Evolutionary conservation across 225 moss, liverwort and hornwort genomes (phyloP).

Genomic region (Straminergon stramineum): DNA sequence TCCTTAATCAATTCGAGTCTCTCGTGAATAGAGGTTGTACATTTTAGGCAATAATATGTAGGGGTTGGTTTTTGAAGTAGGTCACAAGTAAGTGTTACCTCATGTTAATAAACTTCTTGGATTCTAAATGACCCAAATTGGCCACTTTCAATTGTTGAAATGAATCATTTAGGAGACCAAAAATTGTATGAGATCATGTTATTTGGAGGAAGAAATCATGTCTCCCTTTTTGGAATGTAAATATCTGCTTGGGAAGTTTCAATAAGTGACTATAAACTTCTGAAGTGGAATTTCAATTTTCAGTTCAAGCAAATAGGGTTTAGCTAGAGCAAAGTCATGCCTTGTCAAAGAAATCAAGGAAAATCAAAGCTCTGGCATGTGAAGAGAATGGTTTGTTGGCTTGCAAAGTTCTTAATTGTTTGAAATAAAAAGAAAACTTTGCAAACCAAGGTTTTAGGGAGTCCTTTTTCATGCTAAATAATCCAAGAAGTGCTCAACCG

Average conservation of each 20-base stretch:
- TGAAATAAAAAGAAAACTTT: background rate
- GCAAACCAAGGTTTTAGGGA: background rate
- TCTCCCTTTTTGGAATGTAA: background rate
- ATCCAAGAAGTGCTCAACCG: background rate
- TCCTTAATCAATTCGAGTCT: background rate
- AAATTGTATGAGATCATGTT: background rate
- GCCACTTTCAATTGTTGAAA: background rate
- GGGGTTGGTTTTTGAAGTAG: background rate
- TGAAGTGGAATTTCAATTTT: background rate
- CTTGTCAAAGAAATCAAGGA: background rate
- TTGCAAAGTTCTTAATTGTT: background rate
- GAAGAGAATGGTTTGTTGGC: background rate
- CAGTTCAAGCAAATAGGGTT: background rate
- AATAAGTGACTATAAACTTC: too few species aligned
- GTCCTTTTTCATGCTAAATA: background rate
- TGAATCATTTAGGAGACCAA: background rate
- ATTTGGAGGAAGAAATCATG: background rate
- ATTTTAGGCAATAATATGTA: background rate
- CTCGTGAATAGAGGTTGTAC: background rate
- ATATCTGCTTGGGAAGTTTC: too few species aligned
- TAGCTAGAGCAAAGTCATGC: background rate
- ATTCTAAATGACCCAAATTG: background rate
- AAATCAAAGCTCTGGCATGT: background rate
- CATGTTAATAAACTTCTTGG: background rate
- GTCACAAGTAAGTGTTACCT: background rate